A percentile compares a stretch with the other conserved stretches of the same genome.
These are phyloP conservation scores for Phytophthora boehmeriae DNA, from an alignment of 352 stramenopile genomes.

Conservation along the genomic window DNA sequence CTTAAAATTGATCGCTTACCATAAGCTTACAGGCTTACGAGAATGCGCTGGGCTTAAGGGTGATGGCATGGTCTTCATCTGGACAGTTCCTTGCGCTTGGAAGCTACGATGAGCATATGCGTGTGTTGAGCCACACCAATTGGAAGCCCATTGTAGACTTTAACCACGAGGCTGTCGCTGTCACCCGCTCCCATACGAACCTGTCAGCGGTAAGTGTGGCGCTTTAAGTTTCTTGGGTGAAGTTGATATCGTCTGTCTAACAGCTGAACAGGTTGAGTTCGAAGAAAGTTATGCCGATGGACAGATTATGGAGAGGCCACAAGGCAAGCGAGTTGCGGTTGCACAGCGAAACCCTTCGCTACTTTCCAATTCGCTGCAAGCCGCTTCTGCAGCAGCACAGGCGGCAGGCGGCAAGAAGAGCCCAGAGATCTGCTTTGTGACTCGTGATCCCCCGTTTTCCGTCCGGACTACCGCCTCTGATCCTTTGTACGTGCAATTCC, in stretches of 20 bases:
- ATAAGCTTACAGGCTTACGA: conserved; percentile 66
- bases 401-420: conserved; percentile 54
- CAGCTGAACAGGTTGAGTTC: conserved; percentile 54
- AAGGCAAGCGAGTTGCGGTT: conserved; percentile 64
- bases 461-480: conserved; percentile 68
- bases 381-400: conserved; percentile 60
- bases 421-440: conserved; percentile 73
- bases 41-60: conserved; percentile 73
- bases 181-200: conserved; percentile 52
- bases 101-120: conserved; percentile 81
- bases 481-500: conserved; percentile 57
- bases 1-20: not conserved
- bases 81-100: conserved; percentile 82
- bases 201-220: conserved; percentile 42
- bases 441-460: conserved; percentile 71
- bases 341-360: conserved; percentile 37
- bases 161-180: conserved; percentile 63
- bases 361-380: conserved; percentile 63
- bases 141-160: conserved; percentile 81
- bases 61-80: conserved; percentile 77
- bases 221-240: not conserved
- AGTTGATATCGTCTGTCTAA: not conserved
- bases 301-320: conserved; percentile 55
- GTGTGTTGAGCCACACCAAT: conserved; percentile 76
- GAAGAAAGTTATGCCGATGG: conserved; percentile 69